A percentile compares a stretch with the other conserved stretches of the same genome.
These are phyloP conservation scores for Phialophora expanda DNA, from an alignment of 2,329 filamentous ascomycete genomes.

Conservation along the genomic window DNA sequence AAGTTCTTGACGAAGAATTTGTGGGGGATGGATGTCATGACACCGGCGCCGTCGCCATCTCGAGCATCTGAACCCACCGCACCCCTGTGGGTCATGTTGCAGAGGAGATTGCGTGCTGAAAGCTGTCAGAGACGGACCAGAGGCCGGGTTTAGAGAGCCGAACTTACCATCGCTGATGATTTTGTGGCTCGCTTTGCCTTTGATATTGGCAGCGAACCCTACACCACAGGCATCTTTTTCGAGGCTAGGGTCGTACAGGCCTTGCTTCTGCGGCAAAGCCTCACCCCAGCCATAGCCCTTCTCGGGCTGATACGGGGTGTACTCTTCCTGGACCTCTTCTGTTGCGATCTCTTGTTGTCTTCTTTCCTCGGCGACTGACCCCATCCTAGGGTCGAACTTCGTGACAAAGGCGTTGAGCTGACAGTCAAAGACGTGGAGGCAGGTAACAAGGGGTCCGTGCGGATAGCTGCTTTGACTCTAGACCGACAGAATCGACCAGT, in stretches of 20 bases:
- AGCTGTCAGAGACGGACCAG: slow-evolving; percentile 32
- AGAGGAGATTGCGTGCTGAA: slow-evolving; percentile 85
- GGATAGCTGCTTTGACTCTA: background rate
- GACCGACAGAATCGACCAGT: slow-evolving; percentile 2
- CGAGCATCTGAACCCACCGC: slow-evolving; percentile 96
- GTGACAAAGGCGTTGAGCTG: slow-evolving; percentile 22
- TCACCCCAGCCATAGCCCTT: slow-evolving; percentile 89
- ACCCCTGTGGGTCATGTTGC: slow-evolving; percentile 99
- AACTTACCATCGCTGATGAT: slow-evolving; percentile 93
- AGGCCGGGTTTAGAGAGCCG: background rate
- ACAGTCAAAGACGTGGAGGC: background rate
- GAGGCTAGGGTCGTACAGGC: slow-evolving; percentile 92
- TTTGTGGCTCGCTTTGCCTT: slow-evolving; percentile 96
- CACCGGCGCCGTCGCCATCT: slow-evolving; percentile 97
- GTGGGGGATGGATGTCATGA: slow-evolving; percentile 99
- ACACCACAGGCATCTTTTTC: slow-evolving; percentile 99
- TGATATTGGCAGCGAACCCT: slow-evolving; percentile 98
- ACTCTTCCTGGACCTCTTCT: slow-evolving; percentile 53
- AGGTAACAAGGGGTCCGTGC: background rate
- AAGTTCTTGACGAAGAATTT: slow-evolving; percentile 99
- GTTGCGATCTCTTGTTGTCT: slow-evolving; percentile 54
- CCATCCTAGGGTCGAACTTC: slow-evolving; percentile 51
- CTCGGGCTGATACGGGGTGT: slow-evolving; percentile 60
- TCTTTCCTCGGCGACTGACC: slow-evolving; percentile 55
- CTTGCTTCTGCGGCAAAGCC: slow-evolving; percentile 95